Base-by-base conservation (phyloP, 2,329 filamentous ascomycete genomes). In the Fusarium subglutinans region DNA sequence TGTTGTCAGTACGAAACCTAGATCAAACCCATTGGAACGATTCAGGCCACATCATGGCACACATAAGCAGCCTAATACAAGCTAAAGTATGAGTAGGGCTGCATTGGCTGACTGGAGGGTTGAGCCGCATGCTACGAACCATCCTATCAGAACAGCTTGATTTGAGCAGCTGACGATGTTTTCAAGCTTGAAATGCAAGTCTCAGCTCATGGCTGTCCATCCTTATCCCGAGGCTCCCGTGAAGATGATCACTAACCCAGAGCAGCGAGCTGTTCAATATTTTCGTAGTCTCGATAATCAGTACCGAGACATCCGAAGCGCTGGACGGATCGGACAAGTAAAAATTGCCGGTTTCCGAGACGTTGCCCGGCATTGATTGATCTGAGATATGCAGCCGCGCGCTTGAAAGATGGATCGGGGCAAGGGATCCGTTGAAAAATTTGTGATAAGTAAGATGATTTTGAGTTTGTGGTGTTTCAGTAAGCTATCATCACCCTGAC, bases 351-450 rank as follows among this genome's bases (percentile, higher is more conserved):
- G 60, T 37, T 41, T 28, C 43, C 54, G 47, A 75, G 64, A 69
- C 28, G 33, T 51, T 44, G 56, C 30, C 20, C 44, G 72, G 68
- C 55, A 74, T 66, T 74, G 67, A 58, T 60, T 55, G 51, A 67
- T 58, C 40, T 41, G 33, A 57, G 45, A 70, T 56, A 41, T 58
- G 33, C 62, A 72, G 62, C 57, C 70, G 66, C 70, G 66, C 67
- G 71, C 62, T 73, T 74, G 62, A 55, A 62, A 59, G n/a, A 53
- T 26, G 18, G 24, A 62, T 30, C 35, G 14, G 35, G 28, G 20
- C 13, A 51, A 18, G 43, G 59, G 37, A 50, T 43, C 38, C 26
- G 38, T 38, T 55, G 38, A 43, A 30, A 53, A 44, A 8, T 59
- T 54, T 33, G 40, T 62, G 41, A 64, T 40, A 64, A 51, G 35